A percentile compares a stretch with the other conserved stretches of the same genome.
Evolutionary conservation across 495 filamentous ascomycete species (phyloP).

Genomic region (Pseudotulostoma volvatum): DNA sequence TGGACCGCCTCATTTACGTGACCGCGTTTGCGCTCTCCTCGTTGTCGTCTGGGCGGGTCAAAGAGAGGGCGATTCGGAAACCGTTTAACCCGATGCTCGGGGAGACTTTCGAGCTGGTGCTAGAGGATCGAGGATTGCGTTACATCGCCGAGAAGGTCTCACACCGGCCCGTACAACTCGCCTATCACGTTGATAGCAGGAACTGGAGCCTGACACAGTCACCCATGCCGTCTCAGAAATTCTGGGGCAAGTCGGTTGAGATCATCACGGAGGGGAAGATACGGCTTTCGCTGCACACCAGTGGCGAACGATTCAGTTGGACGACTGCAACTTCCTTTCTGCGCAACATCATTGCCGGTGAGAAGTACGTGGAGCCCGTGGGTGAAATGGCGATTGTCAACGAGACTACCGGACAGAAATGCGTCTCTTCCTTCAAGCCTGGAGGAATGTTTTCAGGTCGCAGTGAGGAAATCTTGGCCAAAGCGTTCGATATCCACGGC

Average conservation of each 20-base stretch:
- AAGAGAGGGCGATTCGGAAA: conserved; percentile 86
- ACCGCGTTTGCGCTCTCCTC: conserved; percentile 80
- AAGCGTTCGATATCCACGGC: conserved; percentile 49
- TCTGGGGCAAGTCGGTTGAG: conserved; percentile 95
- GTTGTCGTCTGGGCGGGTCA: conserved; percentile 62
- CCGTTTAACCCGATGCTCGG: conserved; percentile 97
- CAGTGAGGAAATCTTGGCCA: conserved; percentile 72
- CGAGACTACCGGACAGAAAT: conserved; percentile 65
- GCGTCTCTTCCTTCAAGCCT: conserved; percentile 69
- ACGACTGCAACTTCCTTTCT: conserved; percentile 72
- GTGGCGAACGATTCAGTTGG: conserved; percentile 70
- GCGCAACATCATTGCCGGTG: conserved; percentile 90
- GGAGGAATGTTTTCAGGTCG: conserved; percentile 95
- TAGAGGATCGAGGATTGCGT: conserved; percentile 76
- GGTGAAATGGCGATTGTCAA: conserved; percentile 68
- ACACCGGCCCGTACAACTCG: conserved; percentile 81
- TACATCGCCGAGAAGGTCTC: conserved; percentile 85
- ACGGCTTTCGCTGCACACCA: conserved; percentile 51
- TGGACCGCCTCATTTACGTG: conserved; percentile 64
- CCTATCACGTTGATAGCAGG: conserved; percentile 75
- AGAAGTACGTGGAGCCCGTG: conserved; percentile 95
- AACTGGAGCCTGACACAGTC: conserved; percentile 76
- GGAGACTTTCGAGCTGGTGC: conserved; percentile 85
- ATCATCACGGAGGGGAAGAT: conserved; percentile 80
- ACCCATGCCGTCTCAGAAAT: conserved; percentile 81